Percentiles rank a stretch among this genome's conserved stretches.
Evolutionary conservation across 73 alveolate genomes (phyloP).

Genomic region (Tetrahymena malaccensis): DNA sequence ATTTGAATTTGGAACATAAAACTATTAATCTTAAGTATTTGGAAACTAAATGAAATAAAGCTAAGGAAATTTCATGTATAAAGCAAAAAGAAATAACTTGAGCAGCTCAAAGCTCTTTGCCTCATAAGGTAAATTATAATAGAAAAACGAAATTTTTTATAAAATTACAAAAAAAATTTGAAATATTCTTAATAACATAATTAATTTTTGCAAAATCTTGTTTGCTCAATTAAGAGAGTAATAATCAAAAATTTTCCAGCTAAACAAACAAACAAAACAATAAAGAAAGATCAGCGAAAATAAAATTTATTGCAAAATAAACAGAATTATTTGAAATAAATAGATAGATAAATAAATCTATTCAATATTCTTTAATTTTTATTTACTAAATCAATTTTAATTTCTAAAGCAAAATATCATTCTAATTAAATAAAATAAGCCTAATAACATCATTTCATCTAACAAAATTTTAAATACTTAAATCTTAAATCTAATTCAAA

Average conservation of each 20-base stretch:
- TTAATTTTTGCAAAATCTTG: background rate
- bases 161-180: background rate
- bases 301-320: background rate
- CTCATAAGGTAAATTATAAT: background rate
- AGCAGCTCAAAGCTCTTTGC: background rate
- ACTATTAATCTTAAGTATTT: background rate
- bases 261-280: background rate
- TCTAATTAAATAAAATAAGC: background rate
- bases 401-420: no score
- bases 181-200: background rate
- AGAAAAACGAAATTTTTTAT: background rate
- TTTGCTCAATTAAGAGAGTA: background rate
- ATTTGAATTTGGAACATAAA: background rate
- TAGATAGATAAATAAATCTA: no score
- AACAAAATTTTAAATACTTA: no score
- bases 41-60: background rate
- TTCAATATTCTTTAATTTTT: no score
- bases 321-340: no score
- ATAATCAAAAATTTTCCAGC: background rate
- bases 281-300: background rate
- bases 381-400: no score
- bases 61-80: background rate
- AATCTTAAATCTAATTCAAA: no score
- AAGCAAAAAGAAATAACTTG: background rate
- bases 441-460: background rate